A percentile compares a stretch with the other conserved stretches of the same genome.
Conservation (phyloP, 805 yeast species). For the Saturnispora sanitii region DNA sequence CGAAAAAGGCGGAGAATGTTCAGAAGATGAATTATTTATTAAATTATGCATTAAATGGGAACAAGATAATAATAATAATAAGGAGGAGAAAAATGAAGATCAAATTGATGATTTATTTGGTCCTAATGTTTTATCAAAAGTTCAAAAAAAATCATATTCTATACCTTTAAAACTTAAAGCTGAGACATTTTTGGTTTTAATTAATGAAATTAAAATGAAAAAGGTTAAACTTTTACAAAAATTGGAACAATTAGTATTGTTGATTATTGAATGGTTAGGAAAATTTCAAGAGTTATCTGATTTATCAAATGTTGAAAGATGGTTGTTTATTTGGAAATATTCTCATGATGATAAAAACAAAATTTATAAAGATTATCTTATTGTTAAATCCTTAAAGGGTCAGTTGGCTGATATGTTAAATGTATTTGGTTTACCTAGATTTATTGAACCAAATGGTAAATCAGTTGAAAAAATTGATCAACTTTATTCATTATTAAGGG, state of each 20-base stretch:
- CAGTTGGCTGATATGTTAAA: slow-evolving; percentile 15
- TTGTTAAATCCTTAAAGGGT: slow-evolving; percentile 13
- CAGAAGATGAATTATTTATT: not conserved
- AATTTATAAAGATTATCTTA: slow-evolving; percentile 13
- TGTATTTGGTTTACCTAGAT: slow-evolving; percentile 14
- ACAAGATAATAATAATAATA: not conserved
- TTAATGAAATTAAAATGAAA: slow-evolving; percentile 14
- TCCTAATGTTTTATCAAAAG: slow-evolving; percentile 7
- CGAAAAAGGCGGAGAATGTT: not conserved
- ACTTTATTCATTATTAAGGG: slow-evolving; percentile 5
- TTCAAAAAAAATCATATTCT: not conserved
- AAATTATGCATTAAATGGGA: not conserved
- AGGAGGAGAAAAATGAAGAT: too few species aligned
- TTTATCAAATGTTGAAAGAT: slow-evolving; percentile 1
- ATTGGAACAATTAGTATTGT: slow-evolving; percentile 12
- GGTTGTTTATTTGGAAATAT: slow-evolving; percentile 9
- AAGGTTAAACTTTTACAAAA: slow-evolving; percentile 14
- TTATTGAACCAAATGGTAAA: slow-evolving; percentile 14
- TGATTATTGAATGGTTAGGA: slow-evolving; percentile 12
- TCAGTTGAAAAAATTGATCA: slow-evolving; percentile 10
- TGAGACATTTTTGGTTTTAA: slow-evolving; percentile 21
- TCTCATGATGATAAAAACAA: slow-evolving; percentile 10
- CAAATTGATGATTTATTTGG: slow-evolving; percentile 12
- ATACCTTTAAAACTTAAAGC: slow-evolving; percentile 14
- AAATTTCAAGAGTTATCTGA: slow-evolving; percentile 10